A percentile compares a stretch with the other conserved stretches of the same genome.
These are phyloP conservation scores for Ogataea degrootiae DNA, from an alignment of 805 yeast genomes.

Conservation along the genomic window DNA sequence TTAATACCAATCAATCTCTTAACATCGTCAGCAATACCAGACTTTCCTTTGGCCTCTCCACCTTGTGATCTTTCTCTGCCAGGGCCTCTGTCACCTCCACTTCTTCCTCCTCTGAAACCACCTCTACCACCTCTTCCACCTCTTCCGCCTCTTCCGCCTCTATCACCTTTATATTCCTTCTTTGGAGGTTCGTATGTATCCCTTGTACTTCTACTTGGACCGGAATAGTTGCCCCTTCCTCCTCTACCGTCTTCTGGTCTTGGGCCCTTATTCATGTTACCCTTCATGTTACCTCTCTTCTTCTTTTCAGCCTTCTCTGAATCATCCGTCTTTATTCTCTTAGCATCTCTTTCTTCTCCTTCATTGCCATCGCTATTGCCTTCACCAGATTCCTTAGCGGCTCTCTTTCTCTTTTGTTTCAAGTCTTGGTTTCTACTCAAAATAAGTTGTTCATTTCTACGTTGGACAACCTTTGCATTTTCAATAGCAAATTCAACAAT, in stretches of 20 bases:
- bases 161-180: too few species aligned
- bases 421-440: conserved; percentile 30
- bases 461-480: conserved; percentile 87
- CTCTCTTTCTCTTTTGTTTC: conserved; percentile 27
- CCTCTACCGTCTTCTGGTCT: not conserved
- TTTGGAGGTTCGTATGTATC: too few species aligned
- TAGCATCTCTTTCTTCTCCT: conserved; percentile 19
- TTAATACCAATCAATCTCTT: conserved; percentile 64
- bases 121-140: too few species aligned
- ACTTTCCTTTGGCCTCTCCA: conserved; percentile 11
- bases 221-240: too few species aligned
- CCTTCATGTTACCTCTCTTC: conserved; percentile 11
- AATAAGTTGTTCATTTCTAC: conserved; percentile 69
- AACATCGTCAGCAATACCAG: conserved; percentile 43
- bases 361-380: conserved; percentile 9
- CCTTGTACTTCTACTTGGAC: too few species aligned
- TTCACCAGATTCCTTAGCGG: conserved; percentile 6
- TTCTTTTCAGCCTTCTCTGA: conserved; percentile 13
- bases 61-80: conserved; percentile 14
- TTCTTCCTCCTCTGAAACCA: not conserved
- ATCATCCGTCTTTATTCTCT: conserved; percentile 25
- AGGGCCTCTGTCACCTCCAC: not conserved
- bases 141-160: too few species aligned
- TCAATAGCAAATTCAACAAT: conserved; percentile 96
- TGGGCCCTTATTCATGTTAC: conserved; percentile 19